Evolutionary conservation across 2,329 filamentous ascomycete species (phyloP).

Genomic region (Juglanconis juglandina): DNA sequence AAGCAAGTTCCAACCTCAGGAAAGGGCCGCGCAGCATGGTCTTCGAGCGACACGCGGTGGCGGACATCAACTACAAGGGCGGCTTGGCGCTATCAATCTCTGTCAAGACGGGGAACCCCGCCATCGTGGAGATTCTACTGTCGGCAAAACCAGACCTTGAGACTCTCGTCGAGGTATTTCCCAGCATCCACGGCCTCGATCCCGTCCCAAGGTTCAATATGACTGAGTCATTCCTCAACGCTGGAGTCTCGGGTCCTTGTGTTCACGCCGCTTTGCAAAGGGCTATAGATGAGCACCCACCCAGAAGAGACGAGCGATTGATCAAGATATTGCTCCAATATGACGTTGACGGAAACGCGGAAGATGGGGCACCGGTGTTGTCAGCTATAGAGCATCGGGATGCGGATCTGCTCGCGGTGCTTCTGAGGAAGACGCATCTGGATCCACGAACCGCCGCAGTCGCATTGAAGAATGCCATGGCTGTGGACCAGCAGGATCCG

Average conservation of each 20-base stretch:
- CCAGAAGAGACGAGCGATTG: constrained; percentile 46
- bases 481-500: constrained; percentile 35
- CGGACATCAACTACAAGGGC: constrained; percentile 50
- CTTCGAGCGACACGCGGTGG: constrained; percentile 44
- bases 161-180: constrained; percentile 48
- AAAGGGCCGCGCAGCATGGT: constrained; percentile 30
- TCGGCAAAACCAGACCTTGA: constrained; percentile 43
- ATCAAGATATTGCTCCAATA: constrained; percentile 50
- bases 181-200: constrained; percentile 41
- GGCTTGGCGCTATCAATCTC: constrained; percentile 50
- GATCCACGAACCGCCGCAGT: constrained; percentile 41
- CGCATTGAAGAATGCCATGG: constrained; percentile 48
- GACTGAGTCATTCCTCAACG: constrained; percentile 47
- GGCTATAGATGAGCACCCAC: constrained; percentile 47
- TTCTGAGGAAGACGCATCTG: constrained; percentile 44
- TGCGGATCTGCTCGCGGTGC: constrained; percentile 38
- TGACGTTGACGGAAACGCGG: constrained; percentile 53
- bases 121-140: constrained; percentile 45
- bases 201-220: constrained; percentile 44
- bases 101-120: constrained; percentile 41
- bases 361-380: constrained; percentile 46
- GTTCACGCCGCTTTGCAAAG: constrained; percentile 50
- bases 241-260: constrained; percentile 43
- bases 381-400: constrained; percentile 49
- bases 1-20: constrained; percentile 25